phyloP scores from a whole-genome alignment of 1,139 yeast species.

The Protomyces inundatus region DNA sequence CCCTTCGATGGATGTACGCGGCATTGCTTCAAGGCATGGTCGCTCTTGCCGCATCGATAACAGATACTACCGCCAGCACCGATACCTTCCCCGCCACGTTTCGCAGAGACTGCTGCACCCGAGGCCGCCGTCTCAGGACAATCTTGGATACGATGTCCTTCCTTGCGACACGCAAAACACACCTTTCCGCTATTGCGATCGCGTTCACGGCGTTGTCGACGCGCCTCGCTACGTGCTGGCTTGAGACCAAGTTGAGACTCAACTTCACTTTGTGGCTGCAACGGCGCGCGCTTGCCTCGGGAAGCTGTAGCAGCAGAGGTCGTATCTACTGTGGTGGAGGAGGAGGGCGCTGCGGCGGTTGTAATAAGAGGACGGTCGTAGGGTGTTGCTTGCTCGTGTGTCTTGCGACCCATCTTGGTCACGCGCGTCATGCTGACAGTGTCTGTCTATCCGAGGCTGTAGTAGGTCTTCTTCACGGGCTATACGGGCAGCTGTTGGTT shows the following conservation, averaged over 20 bases:
- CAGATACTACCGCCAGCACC: constrained; percentile 11
- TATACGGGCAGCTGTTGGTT: no score
- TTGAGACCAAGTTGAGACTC: constrained; percentile 8
- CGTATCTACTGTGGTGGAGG: background rate
- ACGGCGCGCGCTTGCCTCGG: background rate
- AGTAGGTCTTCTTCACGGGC: no score
- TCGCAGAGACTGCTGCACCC: background rate
- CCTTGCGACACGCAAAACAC: constrained; percentile 26
- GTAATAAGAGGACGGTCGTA: constrained; percentile 7
- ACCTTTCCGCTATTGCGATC: constrained; percentile 25
- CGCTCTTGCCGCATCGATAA: constrained; percentile 29
- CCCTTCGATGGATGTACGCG: constrained; percentile 17
- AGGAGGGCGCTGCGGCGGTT: background rate
- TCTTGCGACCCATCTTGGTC: constrained; percentile 27
- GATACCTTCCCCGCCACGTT: background rate
- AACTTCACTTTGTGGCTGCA: constrained; percentile 1
- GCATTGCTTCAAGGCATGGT: constrained; percentile 26
- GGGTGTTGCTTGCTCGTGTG: constrained; percentile 26
- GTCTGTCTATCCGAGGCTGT: no score
- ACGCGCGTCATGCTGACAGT: constrained; percentile 24
- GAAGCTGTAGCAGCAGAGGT: background rate
- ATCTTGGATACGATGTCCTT: constrained; percentile 26
- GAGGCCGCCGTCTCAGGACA: constrained; percentile 17
- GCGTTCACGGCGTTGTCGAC: constrained; percentile 17
- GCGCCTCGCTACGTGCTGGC: constrained; percentile 11